Evolutionary conservation across 371 early-diverging fungal genomes (phyloP).

Genomic region (Chytridiales sp.): DNA sequence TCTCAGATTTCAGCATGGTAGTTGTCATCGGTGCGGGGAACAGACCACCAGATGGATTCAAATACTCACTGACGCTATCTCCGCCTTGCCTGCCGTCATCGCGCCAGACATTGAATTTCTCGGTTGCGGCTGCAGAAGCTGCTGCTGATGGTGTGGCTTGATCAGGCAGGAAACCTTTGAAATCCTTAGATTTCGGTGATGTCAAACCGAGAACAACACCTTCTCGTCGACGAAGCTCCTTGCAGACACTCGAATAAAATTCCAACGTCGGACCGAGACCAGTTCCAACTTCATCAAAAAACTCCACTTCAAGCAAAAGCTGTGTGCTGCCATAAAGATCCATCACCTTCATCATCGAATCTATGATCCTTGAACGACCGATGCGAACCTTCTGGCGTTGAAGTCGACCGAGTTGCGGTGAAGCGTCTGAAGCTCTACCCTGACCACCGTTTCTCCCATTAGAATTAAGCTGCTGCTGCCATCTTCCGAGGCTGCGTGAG

Average conservation of each 20-base stretch:
- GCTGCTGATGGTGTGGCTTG: neutral
- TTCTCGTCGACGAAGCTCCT: constrained; percentile 62
- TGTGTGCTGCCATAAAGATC: constrained; percentile 60
- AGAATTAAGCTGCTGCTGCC: constrained; percentile 32
- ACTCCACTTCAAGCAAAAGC: constrained; percentile 81
- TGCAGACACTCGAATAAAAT: constrained; percentile 81
- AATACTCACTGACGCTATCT: constrained; percentile 19
- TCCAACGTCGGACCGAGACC: constrained; percentile 94
- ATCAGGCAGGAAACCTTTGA: constrained; percentile 20
- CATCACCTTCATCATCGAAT: constrained; percentile 77
- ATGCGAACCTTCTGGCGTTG: constrained; percentile 85
- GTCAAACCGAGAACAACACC: constrained; percentile 41
- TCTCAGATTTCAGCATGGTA: constrained; percentile 22
- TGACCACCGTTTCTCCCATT: neutral
- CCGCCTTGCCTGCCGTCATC: constrained; percentile 23
- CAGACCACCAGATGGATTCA: constrained; percentile 56
- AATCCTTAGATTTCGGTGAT: constrained; percentile 67
- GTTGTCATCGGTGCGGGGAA: constrained; percentile 67
- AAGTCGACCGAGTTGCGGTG: constrained; percentile 63
- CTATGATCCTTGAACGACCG: constrained; percentile 69
- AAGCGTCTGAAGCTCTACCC: constrained; percentile 20
- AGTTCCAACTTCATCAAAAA: constrained; percentile 89
- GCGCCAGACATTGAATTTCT: neutral
- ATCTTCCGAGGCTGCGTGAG: constrained; percentile 64
- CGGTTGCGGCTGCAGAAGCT: neutral